Evolutionary conservation across 192 early-diverging fungal species (phyloP).

Genomic region (Linnemannia schmuckeri): DNA sequence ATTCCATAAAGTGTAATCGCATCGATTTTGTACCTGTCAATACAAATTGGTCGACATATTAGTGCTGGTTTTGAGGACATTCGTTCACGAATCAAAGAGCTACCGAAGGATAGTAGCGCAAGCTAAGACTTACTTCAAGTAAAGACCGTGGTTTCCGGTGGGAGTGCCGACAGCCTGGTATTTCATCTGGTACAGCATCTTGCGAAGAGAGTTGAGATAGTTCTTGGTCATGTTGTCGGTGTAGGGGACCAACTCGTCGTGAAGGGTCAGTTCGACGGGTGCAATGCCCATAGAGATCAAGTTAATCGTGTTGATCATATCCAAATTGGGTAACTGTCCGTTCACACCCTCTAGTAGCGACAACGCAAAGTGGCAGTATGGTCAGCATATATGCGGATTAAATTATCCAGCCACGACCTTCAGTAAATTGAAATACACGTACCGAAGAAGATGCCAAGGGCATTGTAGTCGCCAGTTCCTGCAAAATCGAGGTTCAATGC

Average conservation of each 20-base stretch:
- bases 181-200: conserved; percentile 69
- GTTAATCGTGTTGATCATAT: conserved; percentile 85
- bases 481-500: conserved; percentile 91
- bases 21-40: conserved; percentile 79
- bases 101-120: too few species aligned
- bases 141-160: conserved; percentile 77
- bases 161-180: conserved; percentile 79
- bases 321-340: conserved; percentile 93
- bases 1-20: conserved; percentile 76
- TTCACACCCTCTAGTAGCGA: conserved; percentile 79
- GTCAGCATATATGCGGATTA: not conserved
- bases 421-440: not conserved
- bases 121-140: conserved; percentile 62
- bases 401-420: not conserved
- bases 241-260: conserved; percentile 59
- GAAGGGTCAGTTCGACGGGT: conserved; percentile 70
- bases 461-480: conserved; percentile 70
- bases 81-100: too few species aligned
- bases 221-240: conserved; percentile 48
- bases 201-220: conserved; percentile 60
- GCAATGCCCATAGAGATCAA: conserved; percentile 65
- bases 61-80: not conserved
- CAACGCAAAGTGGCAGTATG: not conserved
- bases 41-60: not conserved
- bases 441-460: conserved; percentile 82